phyloP scores from a whole-genome alignment of 805 yeast genomes.

The Candida nemodendra region DNA sequence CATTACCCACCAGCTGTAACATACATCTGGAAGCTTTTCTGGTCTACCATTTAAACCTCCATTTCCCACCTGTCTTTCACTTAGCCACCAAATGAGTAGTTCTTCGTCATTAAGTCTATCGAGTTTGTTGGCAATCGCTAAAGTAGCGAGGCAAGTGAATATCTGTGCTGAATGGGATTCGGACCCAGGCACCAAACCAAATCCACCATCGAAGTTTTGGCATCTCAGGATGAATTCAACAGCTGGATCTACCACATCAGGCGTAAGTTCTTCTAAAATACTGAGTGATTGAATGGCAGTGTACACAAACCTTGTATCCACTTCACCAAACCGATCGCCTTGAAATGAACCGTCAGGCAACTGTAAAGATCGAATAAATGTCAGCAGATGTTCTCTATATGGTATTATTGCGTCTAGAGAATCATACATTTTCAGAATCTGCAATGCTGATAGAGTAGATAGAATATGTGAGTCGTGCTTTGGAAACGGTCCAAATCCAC shows the following conservation, averaged over 20 bases:
- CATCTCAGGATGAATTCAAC: slow-evolving; percentile 65
- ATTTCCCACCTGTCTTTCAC: slow-evolving; percentile 80
- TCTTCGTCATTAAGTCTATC: slow-evolving; percentile 45
- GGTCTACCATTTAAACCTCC: slow-evolving; percentile 98
- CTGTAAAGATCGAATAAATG: slow-evolving; percentile 47
- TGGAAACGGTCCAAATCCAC: slow-evolving; percentile 91
- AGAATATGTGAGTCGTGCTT: slow-evolving; percentile 85
- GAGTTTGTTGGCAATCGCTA: slow-evolving; percentile 64
- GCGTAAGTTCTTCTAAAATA: slow-evolving; percentile 57
- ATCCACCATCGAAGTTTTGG: slow-evolving; percentile 93
- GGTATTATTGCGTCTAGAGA: slow-evolving; percentile 42
- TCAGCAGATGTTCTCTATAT: slow-evolving; percentile 32
- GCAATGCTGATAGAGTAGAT: slow-evolving; percentile 84
- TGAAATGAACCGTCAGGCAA: slow-evolving; percentile 68
- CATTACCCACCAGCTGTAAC: slow-evolving; percentile 97
- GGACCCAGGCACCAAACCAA: slow-evolving; percentile 90
- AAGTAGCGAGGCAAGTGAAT: slow-evolving; percentile 79
- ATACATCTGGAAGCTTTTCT: slow-evolving; percentile 93
- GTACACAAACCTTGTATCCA: slow-evolving; percentile 89
- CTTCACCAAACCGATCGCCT: slow-evolving; percentile 91
- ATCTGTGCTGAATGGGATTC: slow-evolving; percentile 94
- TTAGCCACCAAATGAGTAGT: slow-evolving; percentile 76
- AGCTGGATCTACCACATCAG: slow-evolving; percentile 54
- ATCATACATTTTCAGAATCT: slow-evolving; percentile 68
- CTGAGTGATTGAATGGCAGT: slow-evolving; percentile 74